Evolutionary conservation across 2,329 filamentous ascomycete species (phyloP), one percentile per base, ranked within the genome.

Genomic region (Colletotrichum caudatum): DNA sequence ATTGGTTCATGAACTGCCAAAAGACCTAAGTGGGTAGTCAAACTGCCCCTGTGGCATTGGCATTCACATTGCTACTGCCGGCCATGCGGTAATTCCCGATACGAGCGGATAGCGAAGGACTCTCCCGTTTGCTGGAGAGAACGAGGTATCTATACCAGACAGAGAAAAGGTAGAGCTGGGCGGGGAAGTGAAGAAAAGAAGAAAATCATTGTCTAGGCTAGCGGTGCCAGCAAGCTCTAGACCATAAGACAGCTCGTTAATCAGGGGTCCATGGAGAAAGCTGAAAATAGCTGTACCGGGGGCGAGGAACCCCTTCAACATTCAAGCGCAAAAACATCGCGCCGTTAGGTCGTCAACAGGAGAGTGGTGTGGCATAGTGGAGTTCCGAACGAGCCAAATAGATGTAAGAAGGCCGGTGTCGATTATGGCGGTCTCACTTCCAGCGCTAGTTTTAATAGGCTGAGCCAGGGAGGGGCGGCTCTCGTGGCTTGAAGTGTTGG

Each of bases 371-470:
- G 33, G 41, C 20, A 60, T 26, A 26, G 54, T 20, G 44, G 37
- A 50, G 51, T 56, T 29, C 20, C 51, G 26, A 23, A 33, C 29
- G 23, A 35, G 53, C 44, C 39, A 46, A 35, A 39, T 61, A 23
- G n/a, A 20, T 23, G 48, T 35, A 23, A 29, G 33, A 46, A 54
- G 29, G 51, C 12, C 51, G 35, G 35, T 29, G 16, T 41, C 51
- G 37, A 39, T 26, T 23, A 53, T 58, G 51, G 61, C 41, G 29
- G 53, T 65, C 44, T 65, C 61, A 69, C 20, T 3, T 48, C 23
- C 37, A 56, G 26, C 39, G 58, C 58, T 63, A 67, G 50, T 37
- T 41, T 33, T n/a, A 29, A 54, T 62, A 62, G 23, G 50, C 48
- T 48, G 50, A 56, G 11, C n/a, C 33, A 37, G 20, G 44, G 18